phyloP scores from a whole-genome alignment of 2,329 filamentous ascomycete genomes.

The Macroventuria anomochaeta region DNA sequence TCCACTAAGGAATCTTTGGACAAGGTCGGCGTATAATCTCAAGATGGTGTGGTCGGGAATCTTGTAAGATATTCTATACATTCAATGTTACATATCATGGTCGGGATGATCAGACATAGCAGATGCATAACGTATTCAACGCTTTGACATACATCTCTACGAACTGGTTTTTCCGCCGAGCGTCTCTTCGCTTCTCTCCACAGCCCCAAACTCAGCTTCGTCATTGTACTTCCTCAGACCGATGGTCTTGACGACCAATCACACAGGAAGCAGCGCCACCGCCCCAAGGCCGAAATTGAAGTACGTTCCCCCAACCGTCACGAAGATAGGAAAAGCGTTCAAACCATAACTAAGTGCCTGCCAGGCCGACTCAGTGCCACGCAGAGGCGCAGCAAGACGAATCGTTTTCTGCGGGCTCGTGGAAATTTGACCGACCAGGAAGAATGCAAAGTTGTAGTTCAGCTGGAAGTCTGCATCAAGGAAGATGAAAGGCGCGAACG shows the following conservation, averaged over 20 bases:
- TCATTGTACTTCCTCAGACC: slow-evolving; percentile 47
- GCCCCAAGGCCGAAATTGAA: slow-evolving; percentile 72
- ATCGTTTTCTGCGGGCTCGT: slow-evolving; percentile 66
- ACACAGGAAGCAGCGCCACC: slow-evolving; percentile 66
- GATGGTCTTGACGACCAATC: slow-evolving; percentile 66
- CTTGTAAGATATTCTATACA: slow-evolving; percentile 1
- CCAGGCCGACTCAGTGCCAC: slow-evolving; percentile 73
- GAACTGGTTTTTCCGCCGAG: neutral
- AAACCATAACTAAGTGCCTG: slow-evolving; percentile 75
- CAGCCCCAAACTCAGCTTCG: neutral
- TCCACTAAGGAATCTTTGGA: neutral
- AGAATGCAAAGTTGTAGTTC: slow-evolving; percentile 76
- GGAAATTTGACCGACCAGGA: slow-evolving; percentile 70
- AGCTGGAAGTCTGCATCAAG: slow-evolving; percentile 70
- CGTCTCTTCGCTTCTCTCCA: slow-evolving; percentile 5
- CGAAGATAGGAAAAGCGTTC: slow-evolving; percentile 65
- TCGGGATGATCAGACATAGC: neutral
- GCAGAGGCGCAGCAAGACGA: slow-evolving; percentile 68
- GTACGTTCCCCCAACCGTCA: slow-evolving; percentile 68
- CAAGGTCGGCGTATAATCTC: neutral
- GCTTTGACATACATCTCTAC: neutral
- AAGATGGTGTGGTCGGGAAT: neutral
- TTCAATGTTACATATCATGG: neutral
- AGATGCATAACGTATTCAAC: neutral
- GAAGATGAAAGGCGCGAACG: slow-evolving; percentile 70